These are phyloP conservation scores for Yamadazyma jaroonii DNA, from an alignment of 1,139 yeast genomes.

Conservation along the genomic window DNA sequence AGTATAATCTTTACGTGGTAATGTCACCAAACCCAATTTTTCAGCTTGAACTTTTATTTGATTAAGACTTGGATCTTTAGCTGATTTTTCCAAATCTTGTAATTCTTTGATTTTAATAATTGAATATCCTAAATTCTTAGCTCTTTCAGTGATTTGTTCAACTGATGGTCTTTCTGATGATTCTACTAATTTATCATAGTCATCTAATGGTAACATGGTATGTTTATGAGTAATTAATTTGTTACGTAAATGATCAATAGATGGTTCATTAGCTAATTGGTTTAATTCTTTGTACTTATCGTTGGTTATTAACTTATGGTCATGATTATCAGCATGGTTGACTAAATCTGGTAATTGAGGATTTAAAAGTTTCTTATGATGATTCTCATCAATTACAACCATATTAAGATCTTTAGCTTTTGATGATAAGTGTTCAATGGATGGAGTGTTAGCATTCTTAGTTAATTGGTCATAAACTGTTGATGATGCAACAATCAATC, in stretches of 20 bases:
- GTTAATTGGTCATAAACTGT: constrained; percentile 28
- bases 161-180: constrained; percentile 14
- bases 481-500: constrained; percentile 29
- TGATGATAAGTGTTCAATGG: constrained; percentile 23
- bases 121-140: constrained; percentile 12
- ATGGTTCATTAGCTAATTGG: constrained; percentile 14
- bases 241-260: constrained; percentile 21
- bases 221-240: constrained; percentile 14
- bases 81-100: constrained; percentile 20
- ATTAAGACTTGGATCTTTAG: constrained; percentile 29
- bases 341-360: constrained; percentile 21
- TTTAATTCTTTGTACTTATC: constrained; percentile 7
- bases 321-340: constrained; percentile 7
- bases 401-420: constrained; percentile 24
- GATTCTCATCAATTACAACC: constrained; percentile 18
- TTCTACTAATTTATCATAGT: constrained; percentile 16
- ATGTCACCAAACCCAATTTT: constrained; percentile 31
- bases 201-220: constrained; percentile 16
- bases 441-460: constrained; percentile 19
- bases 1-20: constrained; percentile 35
- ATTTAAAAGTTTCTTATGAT: constrained; percentile 13
- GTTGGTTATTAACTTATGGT: constrained; percentile 7
- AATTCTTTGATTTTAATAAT: constrained; percentile 16
- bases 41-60: constrained; percentile 38
- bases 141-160: constrained; percentile 14